phyloP scores from a whole-genome alignment of 345 rosid genomes.

The Geranium brycei region DNA sequence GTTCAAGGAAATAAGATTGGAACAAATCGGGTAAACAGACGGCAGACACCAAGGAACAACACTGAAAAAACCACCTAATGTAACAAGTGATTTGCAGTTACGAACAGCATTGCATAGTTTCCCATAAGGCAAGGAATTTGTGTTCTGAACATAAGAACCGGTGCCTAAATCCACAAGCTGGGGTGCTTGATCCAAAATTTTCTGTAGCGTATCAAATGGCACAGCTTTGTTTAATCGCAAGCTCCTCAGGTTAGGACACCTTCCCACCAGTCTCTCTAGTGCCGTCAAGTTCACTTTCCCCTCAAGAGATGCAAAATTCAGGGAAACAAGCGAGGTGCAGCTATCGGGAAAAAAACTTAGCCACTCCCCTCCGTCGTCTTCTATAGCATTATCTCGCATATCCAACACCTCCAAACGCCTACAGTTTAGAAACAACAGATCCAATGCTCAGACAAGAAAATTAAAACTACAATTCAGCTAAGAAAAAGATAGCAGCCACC shows the following conservation, averaged over 20 bases:
- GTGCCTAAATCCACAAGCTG: constrained; percentile 70
- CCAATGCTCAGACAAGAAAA: too few relatives aligned
- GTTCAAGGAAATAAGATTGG: constrained; percentile 51
- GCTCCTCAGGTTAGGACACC: constrained; percentile 77
- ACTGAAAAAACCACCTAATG: constrained; percentile 82
- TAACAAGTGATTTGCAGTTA: constrained; percentile 46
- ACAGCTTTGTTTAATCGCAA: constrained; percentile 74
- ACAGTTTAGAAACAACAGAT: background rate
- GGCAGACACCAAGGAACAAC: constrained; percentile 49
- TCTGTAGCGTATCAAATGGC: constrained; percentile 59
- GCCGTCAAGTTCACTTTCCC: constrained; percentile 66
- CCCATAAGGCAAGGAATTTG: constrained; percentile 36
- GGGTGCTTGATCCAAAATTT: constrained; percentile 50
- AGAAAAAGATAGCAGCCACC: background rate
- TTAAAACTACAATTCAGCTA: background rate
- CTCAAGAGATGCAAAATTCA: constrained; percentile 85
- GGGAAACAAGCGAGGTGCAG: constrained; percentile 58
- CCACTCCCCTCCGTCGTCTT: constrained; percentile 90
- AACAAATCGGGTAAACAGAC: constrained; percentile 51
- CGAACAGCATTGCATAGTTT: constrained; percentile 34
- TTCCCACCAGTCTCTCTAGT: constrained; percentile 74
- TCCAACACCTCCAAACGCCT: constrained; percentile 86
- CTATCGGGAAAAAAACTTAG: constrained; percentile 75
- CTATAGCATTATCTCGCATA: constrained; percentile 88
- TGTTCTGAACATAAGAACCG: constrained; percentile 65